Base-by-base conservation (phyloP, 2,329 filamentous ascomycete genomes). In the Colletotrichum simmondsii region DNA sequence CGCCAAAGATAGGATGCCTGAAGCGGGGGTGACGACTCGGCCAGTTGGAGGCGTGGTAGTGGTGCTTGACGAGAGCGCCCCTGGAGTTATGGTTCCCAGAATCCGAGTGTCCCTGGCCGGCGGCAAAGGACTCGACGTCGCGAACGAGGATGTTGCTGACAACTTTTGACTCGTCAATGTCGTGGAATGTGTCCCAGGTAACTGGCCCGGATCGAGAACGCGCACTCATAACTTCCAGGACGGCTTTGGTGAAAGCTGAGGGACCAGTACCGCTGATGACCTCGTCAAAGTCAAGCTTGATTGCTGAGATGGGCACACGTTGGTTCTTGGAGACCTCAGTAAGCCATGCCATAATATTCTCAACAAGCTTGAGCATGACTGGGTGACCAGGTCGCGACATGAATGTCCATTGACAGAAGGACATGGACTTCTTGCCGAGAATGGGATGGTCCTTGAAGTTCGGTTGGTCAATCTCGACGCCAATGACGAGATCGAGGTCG, bases 401-500 rank as follows among this genome's bases (percentile, higher is more conserved):
- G 77, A 94, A 93, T 0, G 92, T 94, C 92, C 92, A 94, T 78
- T 94, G 92, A 79, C 92, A 94, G 79, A 94, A 94, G 0, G 92
- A 94, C 75, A 87, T 85, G 49, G 89, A 93, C 81, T 94, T 94
- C 61, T 86, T 87, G 16, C 92, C 92, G 0, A 94, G 84, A 37
- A 94, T 91, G 2, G 89, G 86, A 78, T 94, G 92, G 62, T 90
- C 81, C 22, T 82, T 83, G 81, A 90, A 93, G 10, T 90, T 86
- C 0, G 92, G 92, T 80, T 93, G 88, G 77, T 94, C 92, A 70
- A 94, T 92, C 79, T 94, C 92, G 1, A 94, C 85, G 16, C 92
- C 91, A 30, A 94, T 88, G 24, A 94, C 89, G 85, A 94, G 89
- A 76, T 93, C 90, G 62, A 94, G 87, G n/a, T 93, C 89, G n/a